Conservation (phyloP, 2,329 filamentous ascomycete genomes). For the Gremmenia infestans region DNA sequence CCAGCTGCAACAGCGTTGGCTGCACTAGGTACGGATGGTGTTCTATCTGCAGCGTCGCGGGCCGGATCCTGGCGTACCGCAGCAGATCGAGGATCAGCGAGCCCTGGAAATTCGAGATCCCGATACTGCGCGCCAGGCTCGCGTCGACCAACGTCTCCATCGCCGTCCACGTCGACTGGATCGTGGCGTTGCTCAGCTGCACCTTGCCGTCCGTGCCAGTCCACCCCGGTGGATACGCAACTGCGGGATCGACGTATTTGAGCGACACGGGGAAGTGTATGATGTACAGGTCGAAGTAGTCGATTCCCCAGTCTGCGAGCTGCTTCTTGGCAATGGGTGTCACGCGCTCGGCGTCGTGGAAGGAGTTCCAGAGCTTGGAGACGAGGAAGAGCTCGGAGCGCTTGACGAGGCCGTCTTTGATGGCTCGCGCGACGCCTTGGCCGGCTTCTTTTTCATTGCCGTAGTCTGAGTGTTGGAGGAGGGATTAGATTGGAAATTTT, state of each 20-base stretch:
- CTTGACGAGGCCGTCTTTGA: conserved; percentile 75
- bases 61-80: conserved; percentile 68
- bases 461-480: conserved; percentile 53
- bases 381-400: conserved; percentile 87
- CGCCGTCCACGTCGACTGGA: conserved; percentile 77
- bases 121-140: conserved; percentile 67
- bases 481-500: too few relatives aligned
- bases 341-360: conserved; percentile 76
- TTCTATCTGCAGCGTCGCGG: conserved; percentile 80
- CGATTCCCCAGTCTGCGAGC: conserved; percentile 75
- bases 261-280: conserved; percentile 86
- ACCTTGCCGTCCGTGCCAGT: conserved; percentile 60
- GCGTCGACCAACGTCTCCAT: conserved; percentile 71
- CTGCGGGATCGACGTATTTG: conserved; percentile 75
- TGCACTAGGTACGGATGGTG: conserved; percentile 87
- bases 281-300: conserved; percentile 87
- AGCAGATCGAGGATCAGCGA: conserved; percentile 74
- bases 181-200: conserved; percentile 60
- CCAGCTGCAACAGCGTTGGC: conserved; percentile 62
- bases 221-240: conserved; percentile 79
- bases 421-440: conserved; percentile 71
- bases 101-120: conserved; percentile 78
- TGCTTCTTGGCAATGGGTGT: conserved; percentile 71
- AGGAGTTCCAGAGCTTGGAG: conserved; percentile 90
- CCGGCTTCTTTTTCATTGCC: conserved; percentile 77